phyloP scores from a whole-genome alignment of 2,329 filamentous ascomycete species.

The Alternaria brassicae region DNA sequence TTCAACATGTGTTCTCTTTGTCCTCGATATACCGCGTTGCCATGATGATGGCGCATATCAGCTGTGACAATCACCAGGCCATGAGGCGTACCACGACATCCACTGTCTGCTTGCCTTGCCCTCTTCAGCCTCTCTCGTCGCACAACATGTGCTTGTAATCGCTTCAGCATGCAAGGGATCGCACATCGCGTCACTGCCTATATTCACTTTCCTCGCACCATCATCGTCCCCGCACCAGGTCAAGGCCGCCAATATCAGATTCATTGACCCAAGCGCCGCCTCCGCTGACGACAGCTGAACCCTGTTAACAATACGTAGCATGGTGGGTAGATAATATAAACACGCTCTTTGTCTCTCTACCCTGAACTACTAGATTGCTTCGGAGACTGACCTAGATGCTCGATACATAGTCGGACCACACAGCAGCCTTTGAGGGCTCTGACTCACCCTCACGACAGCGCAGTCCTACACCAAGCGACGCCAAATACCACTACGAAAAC shows the following conservation, averaged over 20 bases:
- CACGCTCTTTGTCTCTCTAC: conserved; percentile 14
- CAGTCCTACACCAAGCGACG: conserved; percentile 24
- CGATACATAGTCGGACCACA: conserved; percentile 40
- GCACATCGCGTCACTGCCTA: conserved; percentile 39
- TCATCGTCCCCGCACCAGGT: conserved; percentile 26
- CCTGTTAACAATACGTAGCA: conserved; percentile 41
- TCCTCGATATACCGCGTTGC: conserved; percentile 29
- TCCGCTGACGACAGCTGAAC: conserved; percentile 32
- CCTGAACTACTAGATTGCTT: conserved; percentile 13
- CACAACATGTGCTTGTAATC: conserved; percentile 43
- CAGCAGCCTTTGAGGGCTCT: conserved; percentile 31
- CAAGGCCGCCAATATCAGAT: conserved; percentile 42
- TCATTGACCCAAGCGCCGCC: conserved; percentile 43
- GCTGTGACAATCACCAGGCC: conserved; percentile 3
- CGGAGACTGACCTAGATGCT: conserved; percentile 33
- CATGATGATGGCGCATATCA: conserved; percentile 29
- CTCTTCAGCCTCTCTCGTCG: conserved; percentile 38
- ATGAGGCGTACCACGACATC: conserved; percentile 18
- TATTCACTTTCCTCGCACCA: conserved; percentile 30
- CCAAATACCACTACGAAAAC: conserved; percentile 24
- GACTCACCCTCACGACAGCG: conserved; percentile 28
- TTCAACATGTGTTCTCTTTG: conserved; percentile 12
- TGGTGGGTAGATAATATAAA: conserved; percentile 48
- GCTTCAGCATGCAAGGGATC: conserved; percentile 48
- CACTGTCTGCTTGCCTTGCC: conserved; percentile 37